Base-by-base conservation (phyloP, 331 rosid species). In the Prunus yedoensis region DNA sequence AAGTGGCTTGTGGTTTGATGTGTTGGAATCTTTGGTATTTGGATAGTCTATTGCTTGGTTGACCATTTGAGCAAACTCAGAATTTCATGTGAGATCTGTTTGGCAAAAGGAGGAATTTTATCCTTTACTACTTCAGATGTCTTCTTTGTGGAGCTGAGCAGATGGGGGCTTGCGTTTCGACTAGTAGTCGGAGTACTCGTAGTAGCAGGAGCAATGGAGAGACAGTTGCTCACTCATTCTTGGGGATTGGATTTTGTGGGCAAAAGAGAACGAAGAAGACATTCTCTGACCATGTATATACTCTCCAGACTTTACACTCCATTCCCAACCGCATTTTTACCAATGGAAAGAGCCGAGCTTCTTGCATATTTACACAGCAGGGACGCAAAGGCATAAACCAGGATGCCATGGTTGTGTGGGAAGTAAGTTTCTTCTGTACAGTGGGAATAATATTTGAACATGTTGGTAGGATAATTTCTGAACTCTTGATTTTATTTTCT, bases 331-430 rank as follows among this genome's bases (percentile, higher is more conserved):
- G 99, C 62, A 85, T 95, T 70, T 93, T 87, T 70, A 56, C 79
- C 20, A 95, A 95, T 70, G 99, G 99, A 74, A 95, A 95, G 94
- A 92, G 92, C 67, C 83, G 84, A 10, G 78, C 87, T 74, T 88
- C 97, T 27, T 95, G 99, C 82, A 79, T 92, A 77, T 95, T 90
- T 70, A 95, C 97, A 0, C 97, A 95, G 87, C 99, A 95, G 78
- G 97, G 99, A 20, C 91, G 92, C 2, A 95, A 92, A 83, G 99
- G 99, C 69, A 79, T 92, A 78, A 92, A 95, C 81, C 99, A 95
- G 84, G 99, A 95, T 78, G 97, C 99, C 71, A 95, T 92, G 99
- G 75, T 92, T 74, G 97, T 92, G 20, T 95, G 99, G 97, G 97
- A 95, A 84, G 99, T 94, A 83, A 84, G 97, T 89, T 45, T 84